Evolutionary conservation across 108 stramenopile genomes (phyloP).

Genomic region (Skeletonema grethae): DNA sequence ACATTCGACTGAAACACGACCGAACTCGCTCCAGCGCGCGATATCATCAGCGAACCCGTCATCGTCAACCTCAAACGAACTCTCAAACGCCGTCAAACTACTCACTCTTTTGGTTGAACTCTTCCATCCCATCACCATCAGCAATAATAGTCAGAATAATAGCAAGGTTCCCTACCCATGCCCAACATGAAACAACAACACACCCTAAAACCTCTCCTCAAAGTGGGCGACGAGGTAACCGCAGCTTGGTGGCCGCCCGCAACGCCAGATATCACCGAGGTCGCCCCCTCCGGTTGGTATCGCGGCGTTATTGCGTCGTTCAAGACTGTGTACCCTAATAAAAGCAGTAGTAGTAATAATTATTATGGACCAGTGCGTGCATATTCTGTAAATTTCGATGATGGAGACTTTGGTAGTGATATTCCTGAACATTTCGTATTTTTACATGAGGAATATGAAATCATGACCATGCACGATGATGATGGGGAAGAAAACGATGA

Average conservation of each 20-base stretch:
- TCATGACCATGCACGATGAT: not conserved
- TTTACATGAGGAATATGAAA: slow-evolving; percentile 8
- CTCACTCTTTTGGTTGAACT: no score
- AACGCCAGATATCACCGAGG: not conserved
- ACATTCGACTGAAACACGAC: no score
- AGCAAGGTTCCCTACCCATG: not conserved
- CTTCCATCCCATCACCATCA: no score
- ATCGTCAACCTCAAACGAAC: no score
- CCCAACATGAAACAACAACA: not conserved
- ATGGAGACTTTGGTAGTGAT: not conserved
- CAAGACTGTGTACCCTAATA: not conserved
- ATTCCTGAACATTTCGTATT: slow-evolving; percentile 13
- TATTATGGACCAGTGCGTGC: slow-evolving; percentile 8
- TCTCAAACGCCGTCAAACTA: no score
- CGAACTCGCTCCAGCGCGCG: no score
- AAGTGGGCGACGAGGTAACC: slow-evolving; percentile 15
- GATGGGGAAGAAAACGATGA: not conserved
- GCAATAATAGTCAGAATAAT: no score
- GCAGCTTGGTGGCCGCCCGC: slow-evolving; percentile 16
- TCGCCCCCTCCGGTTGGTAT: slow-evolving; percentile 3
- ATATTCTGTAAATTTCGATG: slow-evolving; percentile 14
- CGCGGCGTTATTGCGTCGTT: not conserved
- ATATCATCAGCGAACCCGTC: no score
- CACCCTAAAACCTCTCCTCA: slow-evolving; percentile 10
- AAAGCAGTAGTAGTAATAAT: not conserved